These are phyloP conservation scores for Pichia sp. DNA, from an alignment of 1,139 yeast genomes.

Conservation along the genomic window DNA sequence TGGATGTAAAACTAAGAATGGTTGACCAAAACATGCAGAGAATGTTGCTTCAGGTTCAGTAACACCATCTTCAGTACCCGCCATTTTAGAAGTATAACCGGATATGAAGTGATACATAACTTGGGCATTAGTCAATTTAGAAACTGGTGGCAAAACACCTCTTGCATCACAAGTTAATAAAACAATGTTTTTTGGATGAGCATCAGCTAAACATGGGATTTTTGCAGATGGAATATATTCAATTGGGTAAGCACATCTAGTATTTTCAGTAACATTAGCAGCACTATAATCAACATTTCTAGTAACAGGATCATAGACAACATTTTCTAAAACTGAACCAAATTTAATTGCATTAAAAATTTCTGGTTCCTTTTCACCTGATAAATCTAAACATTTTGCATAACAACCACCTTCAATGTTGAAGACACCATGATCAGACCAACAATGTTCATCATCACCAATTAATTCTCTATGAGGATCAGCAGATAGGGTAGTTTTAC, in stretches of 20 bases:
- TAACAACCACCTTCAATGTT: conserved; percentile 99
- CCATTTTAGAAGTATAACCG: conserved; percentile 99
- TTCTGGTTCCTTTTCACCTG: conserved; percentile 94
- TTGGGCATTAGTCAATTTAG: conserved; percentile 88
- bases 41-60: conserved; percentile 98
- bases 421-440: conserved; percentile 98
- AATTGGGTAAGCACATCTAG: conserved; percentile 98
- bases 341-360: conserved; percentile 91
- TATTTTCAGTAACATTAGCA: conserved; percentile 84
- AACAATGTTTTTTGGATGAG: conserved; percentile 88
- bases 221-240: conserved; percentile 95
- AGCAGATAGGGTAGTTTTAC: conserved; percentile 95
- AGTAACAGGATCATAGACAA: conserved; percentile 71
- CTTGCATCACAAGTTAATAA: conserved; percentile 96
- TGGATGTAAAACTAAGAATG: conserved; percentile 96
- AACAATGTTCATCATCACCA: conserved; percentile 99
- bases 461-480: conserved; percentile 91
- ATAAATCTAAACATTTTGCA: conserved; percentile 91
- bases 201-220: conserved; percentile 86
- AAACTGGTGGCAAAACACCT: conserved; percentile 96
- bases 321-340: conserved; percentile 93
- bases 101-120: conserved; percentile 99
- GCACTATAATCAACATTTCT: conserved; percentile 85
- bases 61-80: conserved; percentile 98
- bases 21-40: conserved; percentile 99